Evolutionary conservation across 2,329 filamentous ascomycete species (phyloP), one percentile per base, ranked within the genome.

Genomic region (Bipolaris gigantea): DNA sequence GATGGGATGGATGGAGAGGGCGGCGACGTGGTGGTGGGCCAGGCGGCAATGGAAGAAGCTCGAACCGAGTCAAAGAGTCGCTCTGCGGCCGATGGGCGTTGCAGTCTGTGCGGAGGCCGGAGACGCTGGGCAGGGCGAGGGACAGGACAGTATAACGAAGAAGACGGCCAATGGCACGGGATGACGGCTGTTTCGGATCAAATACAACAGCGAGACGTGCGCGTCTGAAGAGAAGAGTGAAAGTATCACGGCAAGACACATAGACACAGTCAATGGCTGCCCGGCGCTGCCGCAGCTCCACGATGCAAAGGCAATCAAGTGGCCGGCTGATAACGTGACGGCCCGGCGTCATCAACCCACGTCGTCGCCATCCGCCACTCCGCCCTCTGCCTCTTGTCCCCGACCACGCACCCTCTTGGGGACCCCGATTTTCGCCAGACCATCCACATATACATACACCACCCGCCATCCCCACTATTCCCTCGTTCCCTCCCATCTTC

Each of bases 41-140:
- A 25, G 45, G 35, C 21, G 47, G 48, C 43, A 33, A 59, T 59
- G 54, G 53, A 63, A 61, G 50, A 58, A 60, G 54, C 54, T 59
- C 50, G 57, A 62, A 46, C 58, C 38, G 30, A 32, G 35, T 25
- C 27, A 30, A 30, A 30, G 27, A 30, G 48, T 32, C 18, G 50
- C 27, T 48, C 32, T 16, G 48, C 40, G 21, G 21, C 21, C 21
- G 38, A 54, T 50, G 46, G 40, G 45, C 40, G 43, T 35, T 53
- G 41, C n/a, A 44, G 60, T 55, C 60, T 53, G 60, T 61, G 60
- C 60, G 53, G 46, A 33, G 48, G 35, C 48, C 60, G 53, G 46
- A 33, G 48, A 39, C 50, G 15, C 47, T 41, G 47, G 55, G 40
- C 51, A 50, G 47, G 40, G 27, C 40, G 27, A 30, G 27, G 27